A percentile compares a stretch with the other conserved stretches of the same genome.
phyloP scores from a whole-genome alignment of 148 eudicot species.

The Rhododendron ovatum region DNA sequence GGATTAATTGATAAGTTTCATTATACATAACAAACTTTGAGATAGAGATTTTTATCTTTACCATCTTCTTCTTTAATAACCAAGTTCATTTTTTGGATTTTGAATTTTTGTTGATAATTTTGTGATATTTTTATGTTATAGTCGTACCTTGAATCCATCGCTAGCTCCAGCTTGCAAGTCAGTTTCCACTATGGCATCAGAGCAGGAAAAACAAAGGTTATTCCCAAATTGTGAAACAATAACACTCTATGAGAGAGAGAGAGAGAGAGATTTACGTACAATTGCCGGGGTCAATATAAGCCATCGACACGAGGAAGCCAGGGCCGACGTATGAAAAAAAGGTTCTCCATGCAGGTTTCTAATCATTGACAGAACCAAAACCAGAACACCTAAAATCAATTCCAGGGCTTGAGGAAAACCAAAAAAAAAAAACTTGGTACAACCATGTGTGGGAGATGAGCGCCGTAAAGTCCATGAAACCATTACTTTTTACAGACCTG shows the following conservation, averaged over 20 bases:
- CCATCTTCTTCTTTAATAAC: neutral
- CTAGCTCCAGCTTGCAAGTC: slow-evolving; percentile 91
- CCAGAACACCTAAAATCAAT: neutral
- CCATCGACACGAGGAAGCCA: slow-evolving; percentile 71
- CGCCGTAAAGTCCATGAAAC: neutral
- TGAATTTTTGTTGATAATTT: too few species aligned
- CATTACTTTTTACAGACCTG: too few species aligned
- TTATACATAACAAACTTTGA: neutral
- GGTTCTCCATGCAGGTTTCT: slow-evolving; percentile 60
- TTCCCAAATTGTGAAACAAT: neutral
- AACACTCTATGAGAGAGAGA: neutral
- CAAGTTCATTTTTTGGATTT: neutral
- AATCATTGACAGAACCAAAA: neutral
- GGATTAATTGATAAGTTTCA: neutral
- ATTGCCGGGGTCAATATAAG: slow-evolving; percentile 79
- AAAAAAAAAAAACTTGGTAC: neutral
- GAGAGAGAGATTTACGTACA: slow-evolving; percentile 32
- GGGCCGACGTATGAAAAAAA: slow-evolving; percentile 70
- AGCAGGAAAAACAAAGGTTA: neutral
- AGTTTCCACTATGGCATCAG: slow-evolving; percentile 64
- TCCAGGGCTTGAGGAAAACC: neutral
- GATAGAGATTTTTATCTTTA: too few species aligned
- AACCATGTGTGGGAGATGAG: neutral
- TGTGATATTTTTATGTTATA: neutral
- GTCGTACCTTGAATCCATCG: slow-evolving; percentile 28